Base-by-base conservation (phyloP, 2,329 filamentous ascomycete genomes). In the Zopfia rhizophila region DNA sequence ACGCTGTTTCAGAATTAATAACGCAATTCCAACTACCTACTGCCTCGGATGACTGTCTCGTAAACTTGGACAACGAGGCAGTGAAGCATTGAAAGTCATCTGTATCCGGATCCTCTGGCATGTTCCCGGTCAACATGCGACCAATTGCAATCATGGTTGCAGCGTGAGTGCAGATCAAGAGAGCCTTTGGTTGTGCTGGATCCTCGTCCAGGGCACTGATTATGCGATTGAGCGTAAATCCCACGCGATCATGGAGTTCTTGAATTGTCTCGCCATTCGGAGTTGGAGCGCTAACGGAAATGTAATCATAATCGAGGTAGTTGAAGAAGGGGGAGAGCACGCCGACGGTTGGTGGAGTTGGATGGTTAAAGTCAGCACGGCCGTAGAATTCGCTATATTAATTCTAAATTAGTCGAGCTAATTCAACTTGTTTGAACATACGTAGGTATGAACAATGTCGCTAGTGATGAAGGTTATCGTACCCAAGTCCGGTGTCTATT, bases 61-160 rank as follows among this genome's bases (percentile, higher is more conserved):
- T 73, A 70, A 86, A 97, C 27, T 84, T 84, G 58, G 85, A 91
- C 60, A 96, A 68, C 0, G 89, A 87, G 64, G 90, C 93, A 2
- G 91, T 96, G 68, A 87, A 96, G 50, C 90, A 90, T 48, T 82
- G 78, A 68, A 96, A 97, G 70, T 97, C 92, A 53, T 94, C 88
- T 39, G 82, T 82, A 6, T 83, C 83, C 21, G 85, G 78, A 65
- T 88, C 84, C 1, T 84, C 80, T 0, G 92, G 92, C 80, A 93
- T 86, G 19, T 60, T 53, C 7, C 91, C 91, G 2, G 92, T 97
- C 59, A 99, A 76, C 1, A 85, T 86, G 28, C 94, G 82, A 1
- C 93, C 93, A 56, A 94, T 82, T 7, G 89, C 88, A 66, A 99
- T 97, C 62, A 97, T 82, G 8, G 87, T 85, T 3, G 94, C 94